Percentiles rank a stretch among this genome's conserved stretches.
Evolutionary conservation across 2,329 filamentous ascomycete genomes (phyloP).

Genomic region (Nemania sp.): DNA sequence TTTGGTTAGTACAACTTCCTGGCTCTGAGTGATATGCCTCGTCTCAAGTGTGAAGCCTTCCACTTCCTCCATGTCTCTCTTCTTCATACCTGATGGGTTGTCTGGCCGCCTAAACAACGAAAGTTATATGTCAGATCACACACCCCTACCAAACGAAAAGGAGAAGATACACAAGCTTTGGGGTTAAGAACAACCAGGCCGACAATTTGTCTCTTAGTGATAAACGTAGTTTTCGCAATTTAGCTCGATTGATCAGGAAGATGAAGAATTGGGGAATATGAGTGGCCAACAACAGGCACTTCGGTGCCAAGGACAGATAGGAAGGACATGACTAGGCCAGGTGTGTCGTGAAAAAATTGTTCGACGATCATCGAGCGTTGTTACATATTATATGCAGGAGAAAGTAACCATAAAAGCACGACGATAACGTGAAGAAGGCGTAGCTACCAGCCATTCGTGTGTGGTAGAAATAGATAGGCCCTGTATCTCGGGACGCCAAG

Average conservation of each 20-base stretch:
- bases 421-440: neutral
- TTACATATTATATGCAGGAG: neutral
- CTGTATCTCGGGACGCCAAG: constrained; percentile 5
- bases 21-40: constrained; percentile 16
- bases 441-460: neutral
- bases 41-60: constrained; percentile 5
- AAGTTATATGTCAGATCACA: constrained; percentile 36
- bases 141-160: constrained; percentile 16
- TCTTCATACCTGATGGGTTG: constrained; percentile 71
- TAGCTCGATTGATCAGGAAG: neutral
- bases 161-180: constrained; percentile 6
- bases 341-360: constrained; percentile 9
- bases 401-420: neutral
- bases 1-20: constrained; percentile 35
- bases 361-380: constrained; percentile 4
- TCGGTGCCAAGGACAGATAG: constrained; percentile 5
- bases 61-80: constrained; percentile 26
- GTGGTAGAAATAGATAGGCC: constrained; percentile 6
- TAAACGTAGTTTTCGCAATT: constrained; percentile 5
- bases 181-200: constrained; percentile 13
- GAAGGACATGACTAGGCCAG: neutral
- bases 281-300: neutral
- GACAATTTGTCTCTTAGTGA: constrained; percentile 29
- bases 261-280: neutral
- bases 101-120: constrained; percentile 66